Percentiles rank a stretch among this genome's conserved stretches.
These are phyloP conservation scores for Yarrowia sp. DNA, from an alignment of 805 yeast genomes.

Conservation along the genomic window DNA sequence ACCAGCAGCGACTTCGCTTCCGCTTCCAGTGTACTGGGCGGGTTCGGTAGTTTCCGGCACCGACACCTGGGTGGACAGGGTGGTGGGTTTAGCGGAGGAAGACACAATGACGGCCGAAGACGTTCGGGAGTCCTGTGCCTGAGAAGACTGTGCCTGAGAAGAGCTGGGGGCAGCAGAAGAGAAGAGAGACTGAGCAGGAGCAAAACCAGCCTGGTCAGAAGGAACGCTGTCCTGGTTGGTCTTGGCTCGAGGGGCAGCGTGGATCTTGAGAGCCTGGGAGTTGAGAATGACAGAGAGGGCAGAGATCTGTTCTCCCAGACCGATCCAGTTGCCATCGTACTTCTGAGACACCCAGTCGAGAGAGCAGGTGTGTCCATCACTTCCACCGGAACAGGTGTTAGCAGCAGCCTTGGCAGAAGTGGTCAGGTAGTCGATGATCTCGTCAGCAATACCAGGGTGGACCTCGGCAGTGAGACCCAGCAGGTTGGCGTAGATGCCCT, in stretches of 20 bases:
- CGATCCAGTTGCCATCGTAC: constrained; percentile 60
- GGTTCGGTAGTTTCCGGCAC: neutral
- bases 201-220: neutral
- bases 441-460: constrained; percentile 61
- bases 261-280: constrained; percentile 53
- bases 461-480: constrained; percentile 67
- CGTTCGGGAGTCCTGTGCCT: neutral
- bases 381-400: constrained; percentile 77
- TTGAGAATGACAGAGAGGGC: constrained; percentile 71
- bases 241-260: constrained; percentile 73
- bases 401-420: constrained; percentile 76
- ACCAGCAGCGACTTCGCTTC: constrained; percentile 3
- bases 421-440: constrained; percentile 56
- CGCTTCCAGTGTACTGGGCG: constrained; percentile 19
- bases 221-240: constrained; percentile 59
- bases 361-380: constrained; percentile 84
- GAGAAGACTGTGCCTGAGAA: neutral
- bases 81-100: constrained; percentile 6
- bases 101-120: neutral
- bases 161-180: neutral
- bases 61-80: neutral
- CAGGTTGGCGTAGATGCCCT: constrained; percentile 71
- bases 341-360: constrained; percentile 64
- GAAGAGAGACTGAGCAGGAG: constrained; percentile 1
- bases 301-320: constrained; percentile 84